Conservation (phyloP, 345 rosid species). For the Lagerstroemia speciosa region DNA sequence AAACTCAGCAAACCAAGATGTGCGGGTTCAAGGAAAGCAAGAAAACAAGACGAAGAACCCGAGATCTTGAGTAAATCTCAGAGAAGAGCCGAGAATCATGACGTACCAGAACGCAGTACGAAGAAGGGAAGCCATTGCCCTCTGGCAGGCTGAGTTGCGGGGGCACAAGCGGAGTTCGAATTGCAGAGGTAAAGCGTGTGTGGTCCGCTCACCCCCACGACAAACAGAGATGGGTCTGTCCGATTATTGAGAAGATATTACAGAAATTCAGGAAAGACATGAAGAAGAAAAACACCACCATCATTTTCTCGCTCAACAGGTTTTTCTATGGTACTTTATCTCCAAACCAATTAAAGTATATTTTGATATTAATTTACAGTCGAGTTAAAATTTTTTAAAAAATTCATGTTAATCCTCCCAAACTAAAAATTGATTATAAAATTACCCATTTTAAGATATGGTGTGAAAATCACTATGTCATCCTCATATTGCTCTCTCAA, state of each 20-base stretch:
- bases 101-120: not conserved
- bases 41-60: not conserved
- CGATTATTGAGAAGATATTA: not conserved
- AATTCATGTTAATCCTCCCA: too few relatives aligned
- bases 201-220: conserved; percentile 20
- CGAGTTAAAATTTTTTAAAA: too few relatives aligned
- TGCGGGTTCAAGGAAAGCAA: too few relatives aligned
- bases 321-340: not conserved
- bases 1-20: not conserved
- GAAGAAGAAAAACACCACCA: not conserved
- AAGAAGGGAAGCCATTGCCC: conserved; percentile 1
- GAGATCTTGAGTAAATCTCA: not conserved
- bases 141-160: not conserved
- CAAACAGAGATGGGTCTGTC: conserved; percentile 4
- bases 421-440: too few relatives aligned
- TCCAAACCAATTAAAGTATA: too few relatives aligned
- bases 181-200: conserved; percentile 18
- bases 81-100: not conserved
- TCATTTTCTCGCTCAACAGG: not conserved
- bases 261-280: not conserved
- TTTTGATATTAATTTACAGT: too few relatives aligned
- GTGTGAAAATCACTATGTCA: too few relatives aligned
- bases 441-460: too few relatives aligned
- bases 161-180: not conserved
- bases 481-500: too few relatives aligned